Evolutionary conservation across 352 stramenopile species (phyloP).

Genomic region (Phytophthora pini): DNA sequence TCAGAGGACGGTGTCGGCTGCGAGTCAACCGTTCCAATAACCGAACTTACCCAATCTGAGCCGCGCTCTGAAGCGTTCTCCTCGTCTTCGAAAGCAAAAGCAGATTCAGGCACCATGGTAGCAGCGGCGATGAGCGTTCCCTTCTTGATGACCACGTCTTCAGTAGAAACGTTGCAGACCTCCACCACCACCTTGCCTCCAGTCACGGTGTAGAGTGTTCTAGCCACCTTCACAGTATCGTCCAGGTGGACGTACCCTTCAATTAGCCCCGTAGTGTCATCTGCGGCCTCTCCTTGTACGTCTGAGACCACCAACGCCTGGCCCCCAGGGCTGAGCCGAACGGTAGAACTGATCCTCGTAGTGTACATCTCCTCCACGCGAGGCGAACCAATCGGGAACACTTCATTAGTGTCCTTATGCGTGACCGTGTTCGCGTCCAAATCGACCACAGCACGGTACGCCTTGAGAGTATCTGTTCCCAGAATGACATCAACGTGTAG

Average conservation of each 20-base stretch:
- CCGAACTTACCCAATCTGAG: too few species aligned
- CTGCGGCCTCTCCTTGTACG: too few species aligned
- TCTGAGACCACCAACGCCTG: too few species aligned
- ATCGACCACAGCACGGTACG: conserved; percentile 8
- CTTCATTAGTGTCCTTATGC: conserved; percentile 6
- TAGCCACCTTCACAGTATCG: not conserved
- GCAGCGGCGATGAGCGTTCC: not conserved
- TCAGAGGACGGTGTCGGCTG: too few species aligned
- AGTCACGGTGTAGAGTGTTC: conserved; percentile 1
- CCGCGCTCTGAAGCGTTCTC: too few species aligned
- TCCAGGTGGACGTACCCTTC: not conserved
- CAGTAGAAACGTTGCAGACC: not conserved
- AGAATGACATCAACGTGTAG: conserved; percentile 2
- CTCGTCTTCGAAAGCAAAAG: too few species aligned
- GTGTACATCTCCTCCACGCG: too few species aligned
- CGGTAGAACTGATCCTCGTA: too few species aligned
- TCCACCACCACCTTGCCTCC: not conserved
- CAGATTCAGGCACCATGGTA: too few species aligned
- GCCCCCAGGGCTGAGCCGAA: too few species aligned
- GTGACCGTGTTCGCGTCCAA: not conserved
- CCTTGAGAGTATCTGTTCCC: not conserved
- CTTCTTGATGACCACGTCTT: not conserved
- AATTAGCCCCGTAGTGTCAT: not conserved
- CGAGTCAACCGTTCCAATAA: too few species aligned
- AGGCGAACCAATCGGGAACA: not conserved